Conservation (phyloP, 441 rosid species). For the Bruguiera hainesii region DNA sequence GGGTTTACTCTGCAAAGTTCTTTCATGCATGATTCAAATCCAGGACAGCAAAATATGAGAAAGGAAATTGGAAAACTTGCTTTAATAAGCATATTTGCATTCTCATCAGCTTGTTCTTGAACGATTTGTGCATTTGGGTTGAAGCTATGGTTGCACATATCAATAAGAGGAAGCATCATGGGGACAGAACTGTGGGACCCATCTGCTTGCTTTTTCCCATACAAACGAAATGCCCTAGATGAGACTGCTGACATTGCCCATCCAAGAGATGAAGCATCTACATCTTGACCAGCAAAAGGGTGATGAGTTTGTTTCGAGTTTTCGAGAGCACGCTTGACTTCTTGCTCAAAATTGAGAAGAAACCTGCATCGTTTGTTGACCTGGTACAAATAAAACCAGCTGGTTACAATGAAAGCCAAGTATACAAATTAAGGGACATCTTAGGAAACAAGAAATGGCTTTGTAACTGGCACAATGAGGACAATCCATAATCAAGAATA, state of each 20-base stretch:
- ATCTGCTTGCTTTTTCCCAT: constrained; percentile 51
- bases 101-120: constrained; percentile 57
- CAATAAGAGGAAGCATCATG: constrained; percentile 93
- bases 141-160: constrained; percentile 94
- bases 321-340: constrained; percentile 38
- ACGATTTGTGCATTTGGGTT: constrained; percentile 65
- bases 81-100: constrained; percentile 56
- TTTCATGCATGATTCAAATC: neutral
- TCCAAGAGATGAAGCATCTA: constrained; percentile 79
- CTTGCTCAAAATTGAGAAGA: constrained; percentile 80
- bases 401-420: constrained; percentile 17
- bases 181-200: constrained; percentile 45
- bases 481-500: neutral
- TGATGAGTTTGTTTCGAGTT: constrained; percentile 42
- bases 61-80: constrained; percentile 27
- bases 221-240: constrained; percentile 75
- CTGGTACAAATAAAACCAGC: constrained; percentile 26
- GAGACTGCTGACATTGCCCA: constrained; percentile 99
- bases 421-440: neutral
- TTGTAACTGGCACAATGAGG: neutral
- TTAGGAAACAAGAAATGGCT: constrained; percentile 8
- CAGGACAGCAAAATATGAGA: neutral
- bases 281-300: constrained; percentile 69
- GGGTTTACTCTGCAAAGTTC: neutral
- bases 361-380: constrained; percentile 85